Percentiles rank a stretch among this genome's conserved stretches.
phyloP scores from a whole-genome alignment of 2,329 filamentous ascomycete species.

The Verticillium klebahnii region DNA sequence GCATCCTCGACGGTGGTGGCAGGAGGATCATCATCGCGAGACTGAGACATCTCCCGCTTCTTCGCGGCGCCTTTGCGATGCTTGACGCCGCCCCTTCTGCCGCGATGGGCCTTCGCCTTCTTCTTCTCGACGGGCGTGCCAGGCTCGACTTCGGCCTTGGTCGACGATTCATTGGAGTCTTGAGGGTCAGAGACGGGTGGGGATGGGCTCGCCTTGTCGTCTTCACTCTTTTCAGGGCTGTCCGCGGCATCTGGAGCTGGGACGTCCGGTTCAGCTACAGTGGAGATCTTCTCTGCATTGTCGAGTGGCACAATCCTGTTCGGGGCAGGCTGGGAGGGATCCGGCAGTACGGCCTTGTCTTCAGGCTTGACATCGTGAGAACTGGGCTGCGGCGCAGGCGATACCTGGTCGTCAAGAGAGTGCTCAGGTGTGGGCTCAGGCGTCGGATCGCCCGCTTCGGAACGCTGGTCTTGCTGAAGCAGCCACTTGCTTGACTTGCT shows the following conservation, averaged over 20 bases:
- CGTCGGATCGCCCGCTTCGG: slow-evolving; percentile 8
- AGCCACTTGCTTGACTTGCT: slow-evolving; percentile 17
- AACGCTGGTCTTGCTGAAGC: slow-evolving; percentile 19
- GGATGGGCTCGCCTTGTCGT: background rate
- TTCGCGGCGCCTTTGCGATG: slow-evolving; percentile 57
- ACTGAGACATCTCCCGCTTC: slow-evolving; percentile 46
- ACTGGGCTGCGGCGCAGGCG: background rate
- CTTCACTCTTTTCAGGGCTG: slow-evolving; percentile 5
- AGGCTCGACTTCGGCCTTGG: slow-evolving; percentile 16
- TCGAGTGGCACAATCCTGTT: no score
- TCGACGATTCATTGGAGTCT: background rate
- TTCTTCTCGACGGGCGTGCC: slow-evolving; percentile 53
- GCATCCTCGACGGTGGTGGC: slow-evolving; percentile 55
- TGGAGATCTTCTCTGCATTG: background rate
- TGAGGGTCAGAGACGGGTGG: background rate
- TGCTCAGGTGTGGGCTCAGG: slow-evolving; percentile 6
- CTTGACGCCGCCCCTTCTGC: slow-evolving; percentile 66
- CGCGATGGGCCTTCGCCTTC: slow-evolving; percentile 66
- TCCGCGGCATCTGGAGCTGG: background rate
- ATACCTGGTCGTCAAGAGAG: slow-evolving; percentile 4
- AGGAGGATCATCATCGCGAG: slow-evolving; percentile 40
- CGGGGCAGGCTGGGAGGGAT: background rate
- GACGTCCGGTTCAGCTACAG: background rate
- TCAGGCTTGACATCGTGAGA: background rate
- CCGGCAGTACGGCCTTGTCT: background rate